Conservation (phyloP, 179 eudicot species). For the Sideroxylon spinosum region DNA sequence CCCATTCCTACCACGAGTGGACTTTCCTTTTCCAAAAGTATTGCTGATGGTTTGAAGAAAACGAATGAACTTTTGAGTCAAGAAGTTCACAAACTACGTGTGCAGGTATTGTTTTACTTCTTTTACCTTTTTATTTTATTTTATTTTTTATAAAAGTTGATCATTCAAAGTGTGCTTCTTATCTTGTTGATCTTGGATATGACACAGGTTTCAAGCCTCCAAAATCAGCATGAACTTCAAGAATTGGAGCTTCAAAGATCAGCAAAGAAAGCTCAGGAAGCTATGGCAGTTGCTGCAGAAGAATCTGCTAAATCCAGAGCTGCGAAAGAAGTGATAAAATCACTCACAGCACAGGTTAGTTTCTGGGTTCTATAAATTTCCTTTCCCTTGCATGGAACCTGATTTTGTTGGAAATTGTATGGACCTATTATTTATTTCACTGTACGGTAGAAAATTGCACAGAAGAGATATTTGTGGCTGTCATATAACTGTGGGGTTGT, state of each 20-base stretch:
- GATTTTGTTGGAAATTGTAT: neutral
- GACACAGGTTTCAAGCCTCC: constrained; percentile 72
- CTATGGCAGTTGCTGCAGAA: constrained; percentile 71
- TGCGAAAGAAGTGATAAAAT: constrained; percentile 92
- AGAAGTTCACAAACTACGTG: constrained; percentile 72
- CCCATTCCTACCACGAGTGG: constrained; percentile 90
- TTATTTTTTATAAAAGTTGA: neutral
- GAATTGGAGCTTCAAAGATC: constrained; percentile 74
- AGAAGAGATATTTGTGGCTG: neutral
- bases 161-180: constrained; percentile 8
- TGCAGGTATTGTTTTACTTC: constrained; percentile 45
- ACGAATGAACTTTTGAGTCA: constrained; percentile 83
- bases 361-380: neutral
- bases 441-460: neutral
- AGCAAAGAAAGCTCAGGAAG: constrained; percentile 74
- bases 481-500: neutral
- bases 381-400: neutral
- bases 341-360: constrained; percentile 82
- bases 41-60: constrained; percentile 85
- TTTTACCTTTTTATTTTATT: neutral
- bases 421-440: neutral
- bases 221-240: constrained; percentile 68
- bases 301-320: constrained; percentile 93
- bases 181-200: constrained; percentile 14
- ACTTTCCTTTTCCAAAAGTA: constrained; percentile 74